Evolutionary conservation across 352 stramenopile species (phyloP).

Genomic region (Phytophthora aleatoria): DNA sequence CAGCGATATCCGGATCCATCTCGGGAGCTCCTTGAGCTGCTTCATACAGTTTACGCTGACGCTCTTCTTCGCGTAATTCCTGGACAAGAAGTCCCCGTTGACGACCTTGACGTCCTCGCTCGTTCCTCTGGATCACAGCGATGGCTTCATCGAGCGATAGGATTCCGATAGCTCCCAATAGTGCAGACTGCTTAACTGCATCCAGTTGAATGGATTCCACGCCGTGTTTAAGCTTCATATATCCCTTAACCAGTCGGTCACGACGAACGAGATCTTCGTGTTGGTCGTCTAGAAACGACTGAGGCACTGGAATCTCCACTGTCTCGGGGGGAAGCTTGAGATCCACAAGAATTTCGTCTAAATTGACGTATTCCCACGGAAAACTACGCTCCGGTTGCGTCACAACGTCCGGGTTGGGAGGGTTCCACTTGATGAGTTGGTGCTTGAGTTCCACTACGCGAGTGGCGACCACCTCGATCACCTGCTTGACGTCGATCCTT

Average conservation of each 20-base stretch:
- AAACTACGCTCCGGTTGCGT: conserved; percentile 86
- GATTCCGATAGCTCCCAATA: conserved; percentile 20
- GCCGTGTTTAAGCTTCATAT: conserved; percentile 91
- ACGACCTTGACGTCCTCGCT: conserved; percentile 88
- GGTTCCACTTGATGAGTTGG: conserved; percentile 94
- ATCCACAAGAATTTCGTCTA: conserved; percentile 93
- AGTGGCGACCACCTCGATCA: conserved; percentile 92
- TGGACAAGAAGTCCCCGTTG: conserved; percentile 85
- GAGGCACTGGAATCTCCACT: conserved; percentile 89
- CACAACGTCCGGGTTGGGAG: conserved; percentile 88
- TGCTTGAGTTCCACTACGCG: conserved; percentile 91
- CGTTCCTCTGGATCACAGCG: conserved; percentile 90
- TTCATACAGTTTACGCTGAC: conserved; percentile 81
- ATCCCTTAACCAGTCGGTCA: conserved; percentile 87
- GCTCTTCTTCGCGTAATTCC: conserved; percentile 86
- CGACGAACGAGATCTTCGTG: conserved; percentile 59
- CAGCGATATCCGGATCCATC: conserved; percentile 92
- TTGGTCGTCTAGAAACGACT: conserved; percentile 91
- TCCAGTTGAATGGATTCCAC: conserved; percentile 69
- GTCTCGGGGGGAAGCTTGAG: conserved; percentile 92
- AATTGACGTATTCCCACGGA: conserved; percentile 94
- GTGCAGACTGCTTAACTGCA: conserved; percentile 31
- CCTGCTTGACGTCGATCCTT: conserved; percentile 92
- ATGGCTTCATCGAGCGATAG: conserved; percentile 82
- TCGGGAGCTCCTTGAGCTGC: conserved; percentile 55